phyloP scores from a whole-genome alignment of 257 asterid species.

The Nicotiana sylvestris region DNA sequence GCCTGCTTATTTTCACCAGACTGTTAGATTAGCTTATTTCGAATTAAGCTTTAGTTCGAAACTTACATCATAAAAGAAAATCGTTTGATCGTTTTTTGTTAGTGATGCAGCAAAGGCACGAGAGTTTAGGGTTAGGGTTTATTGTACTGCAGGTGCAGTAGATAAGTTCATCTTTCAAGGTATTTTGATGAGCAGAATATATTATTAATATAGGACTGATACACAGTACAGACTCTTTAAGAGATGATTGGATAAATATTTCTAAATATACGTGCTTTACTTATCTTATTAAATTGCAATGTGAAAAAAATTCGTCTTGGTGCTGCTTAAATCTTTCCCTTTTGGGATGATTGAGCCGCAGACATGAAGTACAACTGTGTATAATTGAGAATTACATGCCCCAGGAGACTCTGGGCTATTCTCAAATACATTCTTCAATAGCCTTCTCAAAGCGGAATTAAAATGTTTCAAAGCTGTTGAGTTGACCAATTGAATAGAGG shows the following conservation, averaged over 20 bases:
- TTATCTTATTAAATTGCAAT: neutral
- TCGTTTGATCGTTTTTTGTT: neutral
- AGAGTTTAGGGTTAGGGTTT: neutral
- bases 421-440: no score
- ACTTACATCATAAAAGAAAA: neutral
- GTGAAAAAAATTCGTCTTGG: neutral
- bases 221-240: neutral
- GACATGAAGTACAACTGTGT: neutral
- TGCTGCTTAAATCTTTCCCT: neutral
- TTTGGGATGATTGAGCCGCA: neutral
- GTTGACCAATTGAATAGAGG: neutral
- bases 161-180: neutral
- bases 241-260: neutral
- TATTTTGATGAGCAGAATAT: slow-evolving; percentile 1
- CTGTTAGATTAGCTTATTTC: neutral
- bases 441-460: neutral
- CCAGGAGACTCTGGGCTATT: neutral
- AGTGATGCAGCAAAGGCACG: neutral
- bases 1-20: neutral
- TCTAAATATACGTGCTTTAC: neutral
- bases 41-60: neutral
- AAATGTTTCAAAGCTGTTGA: neutral
- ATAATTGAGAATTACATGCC: neutral
- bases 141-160: neutral
- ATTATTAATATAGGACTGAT: neutral